These are phyloP conservation scores for Fraxinus sp. DNA, from an alignment of 305 asterid genomes.

Conservation along the genomic window DNA sequence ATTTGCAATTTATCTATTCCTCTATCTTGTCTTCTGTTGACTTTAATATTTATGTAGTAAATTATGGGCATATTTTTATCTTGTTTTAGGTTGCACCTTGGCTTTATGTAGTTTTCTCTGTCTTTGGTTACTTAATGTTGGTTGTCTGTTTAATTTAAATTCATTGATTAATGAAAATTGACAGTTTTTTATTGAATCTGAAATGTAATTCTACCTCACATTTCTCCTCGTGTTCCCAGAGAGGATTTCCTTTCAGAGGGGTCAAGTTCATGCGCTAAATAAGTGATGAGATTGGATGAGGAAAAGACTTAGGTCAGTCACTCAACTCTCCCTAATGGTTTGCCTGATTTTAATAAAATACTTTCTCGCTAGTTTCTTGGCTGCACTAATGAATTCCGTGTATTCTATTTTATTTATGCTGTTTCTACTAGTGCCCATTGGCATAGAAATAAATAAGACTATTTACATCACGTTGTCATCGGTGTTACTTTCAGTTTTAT, in stretches of 20 bases:
- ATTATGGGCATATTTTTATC: neutral
- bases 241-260: conserved; percentile 22
- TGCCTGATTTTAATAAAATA: neutral
- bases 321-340: neutral
- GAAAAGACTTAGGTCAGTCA: neutral
- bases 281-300: neutral
- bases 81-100: neutral
- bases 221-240: neutral
- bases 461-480: neutral
- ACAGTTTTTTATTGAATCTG: neutral
- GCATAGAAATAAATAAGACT: neutral
- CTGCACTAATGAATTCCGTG: neutral
- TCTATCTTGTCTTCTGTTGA: neutral
- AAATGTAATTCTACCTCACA: neutral
- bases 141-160: neutral
- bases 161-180: neutral
- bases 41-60: neutral
- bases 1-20: neutral
- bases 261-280: conserved; percentile 8
- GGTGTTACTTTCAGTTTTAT: neutral
- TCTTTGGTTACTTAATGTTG: neutral
- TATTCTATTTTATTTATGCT: neutral
- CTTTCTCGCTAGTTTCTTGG: neutral
- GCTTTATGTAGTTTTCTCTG: neutral
- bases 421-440: neutral